Conservation (phyloP, 1,284 basidiomycete species). For the Ceratobasidium sp. region DNA sequence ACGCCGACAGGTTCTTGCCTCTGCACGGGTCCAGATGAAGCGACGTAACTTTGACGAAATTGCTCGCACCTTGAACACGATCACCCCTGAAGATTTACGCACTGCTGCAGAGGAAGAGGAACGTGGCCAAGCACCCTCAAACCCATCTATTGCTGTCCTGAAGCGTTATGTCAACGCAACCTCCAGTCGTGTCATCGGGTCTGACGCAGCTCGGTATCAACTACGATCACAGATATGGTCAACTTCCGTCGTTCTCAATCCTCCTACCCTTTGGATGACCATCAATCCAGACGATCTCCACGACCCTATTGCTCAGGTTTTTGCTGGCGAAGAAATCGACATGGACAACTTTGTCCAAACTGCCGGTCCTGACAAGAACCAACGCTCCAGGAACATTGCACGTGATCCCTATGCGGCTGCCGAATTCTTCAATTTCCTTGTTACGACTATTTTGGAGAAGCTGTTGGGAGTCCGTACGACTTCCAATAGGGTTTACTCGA, state of each 20-base stretch:
- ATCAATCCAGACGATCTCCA: slow-evolving; percentile 57
- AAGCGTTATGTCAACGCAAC: slow-evolving; percentile 40
- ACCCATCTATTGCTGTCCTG: slow-evolving; percentile 34
- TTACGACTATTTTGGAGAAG: slow-evolving; percentile 56
- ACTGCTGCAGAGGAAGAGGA: slow-evolving; percentile 48
- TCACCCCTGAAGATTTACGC: slow-evolving; percentile 42
- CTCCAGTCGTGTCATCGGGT: slow-evolving; percentile 49
- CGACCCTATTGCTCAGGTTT: slow-evolving; percentile 59
- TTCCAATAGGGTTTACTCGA: slow-evolving; percentile 49
- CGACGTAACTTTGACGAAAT: slow-evolving; percentile 38
- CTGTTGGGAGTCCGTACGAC: slow-evolving; percentile 58
- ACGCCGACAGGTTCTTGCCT: slow-evolving; percentile 28
- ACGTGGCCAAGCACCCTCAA: neutral
- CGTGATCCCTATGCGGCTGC: slow-evolving; percentile 60
- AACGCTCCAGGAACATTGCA: slow-evolving; percentile 57
- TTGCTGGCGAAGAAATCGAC: slow-evolving; percentile 60
- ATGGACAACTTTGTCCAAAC: slow-evolving; percentile 57
- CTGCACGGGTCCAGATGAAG: slow-evolving; percentile 49
- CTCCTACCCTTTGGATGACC: slow-evolving; percentile 54
- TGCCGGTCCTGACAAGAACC: slow-evolving; percentile 53
- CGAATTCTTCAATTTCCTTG: slow-evolving; percentile 61
- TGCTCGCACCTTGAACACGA: neutral
- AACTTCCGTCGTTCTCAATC: slow-evolving; percentile 44
- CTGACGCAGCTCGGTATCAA: slow-evolving; percentile 49
- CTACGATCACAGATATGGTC: slow-evolving; percentile 56